Evolutionary conservation across 306 rosid species (phyloP).

Genomic region (Mimosa pudica): DNA sequence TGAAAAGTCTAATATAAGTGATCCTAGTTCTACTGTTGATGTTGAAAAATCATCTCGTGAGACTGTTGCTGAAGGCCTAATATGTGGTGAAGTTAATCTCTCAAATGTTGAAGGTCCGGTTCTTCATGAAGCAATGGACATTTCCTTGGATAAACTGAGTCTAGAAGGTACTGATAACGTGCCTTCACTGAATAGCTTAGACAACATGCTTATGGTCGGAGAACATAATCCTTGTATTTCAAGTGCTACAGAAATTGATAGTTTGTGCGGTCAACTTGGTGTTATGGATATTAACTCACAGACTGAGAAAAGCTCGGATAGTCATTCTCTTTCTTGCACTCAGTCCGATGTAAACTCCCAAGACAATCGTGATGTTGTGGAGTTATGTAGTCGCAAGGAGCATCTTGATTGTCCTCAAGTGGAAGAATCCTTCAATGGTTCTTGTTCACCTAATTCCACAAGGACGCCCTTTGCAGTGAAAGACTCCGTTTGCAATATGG

Average conservation of each 20-base stretch:
- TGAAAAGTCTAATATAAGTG: slow-evolving; percentile 10
- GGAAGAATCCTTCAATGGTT: slow-evolving; percentile 26
- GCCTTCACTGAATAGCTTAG: slow-evolving; percentile 1
- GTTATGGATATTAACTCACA: slow-evolving; percentile 42
- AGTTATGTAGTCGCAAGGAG: slow-evolving; percentile 34
- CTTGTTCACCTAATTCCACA: slow-evolving; percentile 19
- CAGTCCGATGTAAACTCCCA: slow-evolving; percentile 38
- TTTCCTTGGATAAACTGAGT: slow-evolving; percentile 3
- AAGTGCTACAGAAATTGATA: slow-evolving; percentile 37
- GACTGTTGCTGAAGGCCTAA: not conserved
- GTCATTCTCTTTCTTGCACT: slow-evolving; percentile 36
- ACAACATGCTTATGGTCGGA: not conserved
- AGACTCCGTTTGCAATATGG: slow-evolving; percentile 58
- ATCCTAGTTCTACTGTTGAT: slow-evolving; percentile 12
- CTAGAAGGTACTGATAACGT: not conserved
- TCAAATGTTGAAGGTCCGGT: slow-evolving; percentile 8
- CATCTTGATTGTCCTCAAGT: slow-evolving; percentile 30
- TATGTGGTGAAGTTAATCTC: not conserved
- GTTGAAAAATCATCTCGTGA: slow-evolving; percentile 12
- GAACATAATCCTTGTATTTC: not conserved
- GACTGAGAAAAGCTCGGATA: slow-evolving; percentile 31
- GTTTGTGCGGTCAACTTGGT: slow-evolving; percentile 55
- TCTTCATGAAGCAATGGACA: not conserved
- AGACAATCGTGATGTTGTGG: slow-evolving; percentile 37
- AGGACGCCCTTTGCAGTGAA: slow-evolving; percentile 52